Base-by-base conservation (phyloP, 805 yeast genomes). In the Sporopachydermia lactativora region DNA sequence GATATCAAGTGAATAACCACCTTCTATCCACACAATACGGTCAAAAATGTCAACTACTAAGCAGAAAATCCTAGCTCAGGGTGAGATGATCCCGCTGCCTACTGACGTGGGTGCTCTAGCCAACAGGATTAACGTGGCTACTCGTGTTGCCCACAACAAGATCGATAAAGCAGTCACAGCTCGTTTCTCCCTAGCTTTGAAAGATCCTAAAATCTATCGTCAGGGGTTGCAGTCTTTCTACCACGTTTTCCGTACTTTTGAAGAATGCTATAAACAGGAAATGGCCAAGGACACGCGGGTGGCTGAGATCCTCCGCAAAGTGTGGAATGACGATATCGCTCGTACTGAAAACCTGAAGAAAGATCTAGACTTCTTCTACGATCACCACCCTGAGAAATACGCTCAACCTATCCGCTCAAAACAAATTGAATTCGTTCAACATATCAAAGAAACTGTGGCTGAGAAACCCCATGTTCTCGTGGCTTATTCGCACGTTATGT, bases 401-500 rank as follows among this genome's bases (percentile, higher is more conserved):
- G 52, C 59, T 34, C 56, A 43, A 4, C 86, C 86, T 18, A 63
- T 75, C 17, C 63, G 78, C 60, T 63, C 72, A 1, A 69, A 70
- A 45, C 85, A 82, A 57, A 72, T 74, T 36, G 73, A 62, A 31
- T 81, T 78, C 50, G 68, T 67, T 19, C 56, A 76, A 34, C 85
- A 79, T 53, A 80, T 83, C 42, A 59, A 64, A 34, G 54, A 60
- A 38, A 67, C 66, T 5, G 70, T 80, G 28, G 53, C 52, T 36
- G 75, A 70, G 37, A 77, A 78, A 52, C 94, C 95, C 4, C 73
- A 80, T 49, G 58, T 81, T 15, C 58, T 83, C 31, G 63, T 83
- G 38, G 92, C 94, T 3, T 83, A 83, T 57, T 73, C 84, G 63
- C 95, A 83, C 55, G 92, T 81, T 38, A 69, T 83, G 74, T 83